phyloP scores from a whole-genome alignment of 2,329 filamentous ascomycete genomes.

The Penicillium sp. region DNA sequence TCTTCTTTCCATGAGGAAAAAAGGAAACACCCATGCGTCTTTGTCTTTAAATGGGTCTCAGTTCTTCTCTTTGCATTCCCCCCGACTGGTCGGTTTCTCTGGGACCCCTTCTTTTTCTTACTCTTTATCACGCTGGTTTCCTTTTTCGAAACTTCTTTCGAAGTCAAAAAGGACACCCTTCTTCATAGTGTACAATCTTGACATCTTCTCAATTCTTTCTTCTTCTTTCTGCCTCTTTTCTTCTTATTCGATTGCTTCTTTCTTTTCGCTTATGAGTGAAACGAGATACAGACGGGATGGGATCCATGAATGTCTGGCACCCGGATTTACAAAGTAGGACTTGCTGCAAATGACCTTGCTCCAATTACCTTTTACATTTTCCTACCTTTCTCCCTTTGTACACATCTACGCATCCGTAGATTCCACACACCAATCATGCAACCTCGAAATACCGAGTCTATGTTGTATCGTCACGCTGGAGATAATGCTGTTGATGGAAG shows the following conservation, averaged over 20 bases:
- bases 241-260: conserved; percentile 2
- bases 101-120: conserved; percentile 13
- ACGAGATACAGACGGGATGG: no score
- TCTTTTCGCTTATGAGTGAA: not conserved
- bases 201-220: conserved; percentile 24
- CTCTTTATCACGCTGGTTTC: conserved; percentile 15
- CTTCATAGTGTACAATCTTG: conserved; percentile 35
- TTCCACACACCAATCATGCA: no score
- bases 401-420: no score
- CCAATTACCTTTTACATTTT: no score
- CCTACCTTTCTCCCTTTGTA: no score
- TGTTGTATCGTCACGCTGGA: no score
- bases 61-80: conserved; percentile 23
- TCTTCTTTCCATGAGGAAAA: conserved; percentile 1
- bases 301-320: no score
- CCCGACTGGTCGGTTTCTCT: conserved; percentile 27
- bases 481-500: no score
- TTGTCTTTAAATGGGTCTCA: conserved; percentile 12
- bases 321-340: no score
- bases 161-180: conserved; percentile 8
- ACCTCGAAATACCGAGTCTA: no score
- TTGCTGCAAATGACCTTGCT: no score
- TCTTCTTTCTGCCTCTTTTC: conserved; percentile 13
- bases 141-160: conserved; percentile 22
- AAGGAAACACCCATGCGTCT: conserved; percentile 9